Evolutionary conservation across 805 yeast species (phyloP).

Genomic region (Suhomyces vadensis): DNA sequence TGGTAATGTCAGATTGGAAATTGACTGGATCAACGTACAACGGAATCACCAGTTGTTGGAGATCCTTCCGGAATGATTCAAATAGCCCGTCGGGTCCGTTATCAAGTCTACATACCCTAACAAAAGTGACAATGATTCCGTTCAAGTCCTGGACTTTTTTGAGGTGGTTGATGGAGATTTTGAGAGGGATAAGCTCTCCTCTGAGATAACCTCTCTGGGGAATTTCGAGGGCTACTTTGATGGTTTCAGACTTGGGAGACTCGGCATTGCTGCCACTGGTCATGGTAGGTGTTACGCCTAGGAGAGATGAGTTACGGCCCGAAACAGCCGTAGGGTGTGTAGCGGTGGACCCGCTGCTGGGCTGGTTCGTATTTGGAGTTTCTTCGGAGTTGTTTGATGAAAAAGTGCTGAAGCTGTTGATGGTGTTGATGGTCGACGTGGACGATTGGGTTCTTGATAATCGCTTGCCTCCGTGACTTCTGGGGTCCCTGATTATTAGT

Average conservation of each 20-base stretch:
- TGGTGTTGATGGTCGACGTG: slow-evolving; percentile 31
- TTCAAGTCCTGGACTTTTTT: slow-evolving; percentile 66
- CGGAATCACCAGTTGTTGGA: slow-evolving; percentile 76
- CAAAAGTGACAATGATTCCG: slow-evolving; percentile 77
- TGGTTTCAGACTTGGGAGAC: slow-evolving; percentile 24
- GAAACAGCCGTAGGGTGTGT: neutral
- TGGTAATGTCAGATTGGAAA: slow-evolving; percentile 54
- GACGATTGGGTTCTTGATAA: slow-evolving; percentile 38
- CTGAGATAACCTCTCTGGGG: slow-evolving; percentile 70
- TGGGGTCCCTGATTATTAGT: slow-evolving; percentile 60
- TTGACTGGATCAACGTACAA: slow-evolving; percentile 72
- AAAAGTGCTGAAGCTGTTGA: slow-evolving; percentile 29
- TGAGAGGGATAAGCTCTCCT: slow-evolving; percentile 79
- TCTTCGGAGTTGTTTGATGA: slow-evolving; percentile 35
- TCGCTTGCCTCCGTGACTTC: slow-evolving; percentile 17
- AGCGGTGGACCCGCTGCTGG: neutral
- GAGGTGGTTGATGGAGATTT: slow-evolving; percentile 64
- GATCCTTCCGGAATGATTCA: slow-evolving; percentile 79
- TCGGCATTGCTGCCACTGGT: slow-evolving; percentile 12
- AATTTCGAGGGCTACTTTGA: slow-evolving; percentile 37
- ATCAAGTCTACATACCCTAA: slow-evolving; percentile 70
- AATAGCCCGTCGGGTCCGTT: slow-evolving; percentile 59
- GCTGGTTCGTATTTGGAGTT: neutral
- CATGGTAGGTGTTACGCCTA: neutral
- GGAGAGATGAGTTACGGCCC: neutral